Base-by-base conservation (phyloP, 202 grass and related monocot genomes). In the Musa balbisiana region DNA sequence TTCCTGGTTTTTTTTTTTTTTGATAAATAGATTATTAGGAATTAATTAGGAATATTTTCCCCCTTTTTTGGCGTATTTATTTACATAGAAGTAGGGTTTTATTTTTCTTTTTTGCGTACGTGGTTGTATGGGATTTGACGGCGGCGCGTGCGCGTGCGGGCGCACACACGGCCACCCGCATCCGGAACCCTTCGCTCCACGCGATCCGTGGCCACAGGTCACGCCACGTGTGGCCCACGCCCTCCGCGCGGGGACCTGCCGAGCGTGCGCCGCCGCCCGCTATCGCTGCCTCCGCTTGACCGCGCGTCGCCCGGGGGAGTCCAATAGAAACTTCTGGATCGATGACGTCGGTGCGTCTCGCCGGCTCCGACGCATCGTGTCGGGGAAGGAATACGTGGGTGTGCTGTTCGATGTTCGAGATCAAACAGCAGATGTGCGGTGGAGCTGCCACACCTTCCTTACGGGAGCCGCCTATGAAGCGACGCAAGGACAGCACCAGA, bases 161-260 rank as follows among this genome's bases (percentile, higher is more conserved):
- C 4, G 33, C 33, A 43, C 29, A 33, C 33, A 8, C 2, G 23
- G 11, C 64, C 10, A n/a, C 58, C 8, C 8, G 15, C n/a, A 1
- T 62, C 64, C 24, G 64, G 25, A 33, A 67, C 25, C 25, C 24
- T 17, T 27, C 64, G 16, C n/a, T 20, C 17, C 10, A 26, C 23
- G 64, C 24, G 12, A 67, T 62, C 64, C 12, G 64, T 43, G 64
- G 3, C 15, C 65, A 33, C 27, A 67, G 25, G 27, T 67, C n/a
- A 51, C 74, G 74, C 74, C 74, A 76, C 74, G 59, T 76, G 74
- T 62, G 74, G 10, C 43, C 29, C 29, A 33, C 58, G 0, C 56
- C 2, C 1, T 67, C 12, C 12, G 12, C 10, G 63, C 1, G 11
- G 23, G 22, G 11, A 3, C 13, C 33, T 1, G 33, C n/a, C 0